These are phyloP conservation scores for Amaranthus hypochondriacus DNA, from an alignment of 148 eudicot species.

Conservation along the genomic window DNA sequence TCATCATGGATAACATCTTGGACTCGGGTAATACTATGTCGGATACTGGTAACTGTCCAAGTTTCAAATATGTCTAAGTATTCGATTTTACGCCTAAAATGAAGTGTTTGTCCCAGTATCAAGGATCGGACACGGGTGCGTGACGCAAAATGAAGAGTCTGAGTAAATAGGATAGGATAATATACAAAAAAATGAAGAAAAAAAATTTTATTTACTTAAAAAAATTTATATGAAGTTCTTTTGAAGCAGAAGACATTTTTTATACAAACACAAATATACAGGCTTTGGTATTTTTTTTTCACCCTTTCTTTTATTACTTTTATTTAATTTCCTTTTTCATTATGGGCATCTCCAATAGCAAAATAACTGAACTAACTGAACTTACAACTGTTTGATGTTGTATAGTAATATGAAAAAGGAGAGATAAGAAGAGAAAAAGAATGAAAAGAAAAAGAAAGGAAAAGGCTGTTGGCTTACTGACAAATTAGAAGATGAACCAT, in stretches of 20 bases:
- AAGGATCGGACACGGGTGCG: too few relatives aligned
- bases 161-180: too few relatives aligned
- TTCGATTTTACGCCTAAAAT: too few relatives aligned
- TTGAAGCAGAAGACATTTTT: neutral
- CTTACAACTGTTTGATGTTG: slow-evolving; percentile 25
- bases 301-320: neutral
- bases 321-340: neutral
- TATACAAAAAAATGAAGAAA: too few relatives aligned
- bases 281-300: neutral
- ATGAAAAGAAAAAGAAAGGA: slow-evolving; percentile 9
- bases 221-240: neutral
- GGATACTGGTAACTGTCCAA: too few relatives aligned
- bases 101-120: too few relatives aligned
- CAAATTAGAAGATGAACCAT: slow-evolving; percentile 30
- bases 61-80: too few relatives aligned
- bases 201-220: too few relatives aligned
- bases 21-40: too few relatives aligned
- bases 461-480: slow-evolving; percentile 42
- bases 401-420: slow-evolving; percentile 20
- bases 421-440: slow-evolving; percentile 3
- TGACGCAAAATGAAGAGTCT: too few relatives aligned
- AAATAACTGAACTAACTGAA: slow-evolving; percentile 32
- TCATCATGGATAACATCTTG: slow-evolving; percentile 55
- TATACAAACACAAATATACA: neutral
- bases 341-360: neutral